Evolutionary conservation across 345 rosid species (phyloP), one percentile per base, ranked within the genome.

Genomic region (Leavenworthia alabamica): DNA sequence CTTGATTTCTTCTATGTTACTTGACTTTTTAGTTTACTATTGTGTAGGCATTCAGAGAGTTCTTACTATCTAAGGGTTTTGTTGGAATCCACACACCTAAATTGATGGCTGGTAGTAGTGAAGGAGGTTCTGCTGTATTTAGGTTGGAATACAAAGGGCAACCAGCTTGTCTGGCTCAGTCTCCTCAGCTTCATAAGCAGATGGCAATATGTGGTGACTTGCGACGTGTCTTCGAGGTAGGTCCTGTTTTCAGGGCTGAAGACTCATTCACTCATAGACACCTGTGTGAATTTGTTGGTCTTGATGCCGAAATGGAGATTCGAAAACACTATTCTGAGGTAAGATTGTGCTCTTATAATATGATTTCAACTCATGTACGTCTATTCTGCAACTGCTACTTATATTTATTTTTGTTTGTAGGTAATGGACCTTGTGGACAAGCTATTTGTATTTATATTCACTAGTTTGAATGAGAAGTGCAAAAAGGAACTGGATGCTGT

Each of bases 71-170:
- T 4, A 81, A 83, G 73, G 75, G 47, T 17, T 93, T 93, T 76
- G 71, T 81, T 45, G 96, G 78, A 78, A 80, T 93, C 66, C 94
- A 89, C 76, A 87, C 97, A 4, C 97, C 97, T 1, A 93, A 93
- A 75, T 12, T 93, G 62, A 83, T 81, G 43, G 95, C 82, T 44
- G 97, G 98, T 50, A 81, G 89, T 19, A 92, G 98, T 74, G 98
- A 92, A 77, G 99, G 96, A 23, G 99, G 97, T 48, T 73, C 99
- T 73, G 86, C 99, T 75, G 96, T 93, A 11, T 93, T 93, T 79
- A 75, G 49, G 72, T 64, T 93, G 72, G 94, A 92, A 39, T 93
- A 93, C 84, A 89, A 85, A 69, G 97, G 99, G 44, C 88, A 75
- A 46, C 71, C 83, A 27, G 99, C 97, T 6, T 93, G 97, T 77